These are phyloP conservation scores for Pythium dissimile DNA, from an alignment of 352 stramenopile species.

Conservation along the genomic window DNA sequence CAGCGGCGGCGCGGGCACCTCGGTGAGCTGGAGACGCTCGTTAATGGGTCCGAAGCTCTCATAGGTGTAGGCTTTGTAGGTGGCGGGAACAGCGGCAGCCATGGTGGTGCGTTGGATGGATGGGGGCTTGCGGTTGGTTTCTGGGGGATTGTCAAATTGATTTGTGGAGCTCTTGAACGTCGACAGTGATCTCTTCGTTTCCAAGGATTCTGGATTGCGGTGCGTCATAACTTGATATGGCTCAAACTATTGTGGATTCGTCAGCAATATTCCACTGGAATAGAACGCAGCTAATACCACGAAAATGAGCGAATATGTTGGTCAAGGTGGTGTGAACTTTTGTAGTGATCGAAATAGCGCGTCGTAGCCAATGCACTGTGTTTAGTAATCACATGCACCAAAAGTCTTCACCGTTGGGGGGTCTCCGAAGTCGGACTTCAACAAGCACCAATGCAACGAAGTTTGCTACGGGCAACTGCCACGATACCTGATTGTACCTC, in stretches of 20 bases:
- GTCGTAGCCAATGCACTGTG: not conserved
- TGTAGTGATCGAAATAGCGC: not conserved
- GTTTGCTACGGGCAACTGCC: too few species aligned
- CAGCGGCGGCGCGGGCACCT: not conserved
- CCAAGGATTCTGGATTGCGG: too few species aligned
- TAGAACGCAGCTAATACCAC: too few species aligned
- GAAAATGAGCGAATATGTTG: too few species aligned
- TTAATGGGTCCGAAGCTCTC: conserved; percentile 1
- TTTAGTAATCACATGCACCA: not conserved
- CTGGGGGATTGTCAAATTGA: too few species aligned
- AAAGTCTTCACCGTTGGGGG: not conserved
- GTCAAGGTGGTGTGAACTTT: conserved; percentile 4
- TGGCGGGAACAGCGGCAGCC: conserved; percentile 5
- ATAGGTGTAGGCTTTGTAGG: conserved; percentile 17
- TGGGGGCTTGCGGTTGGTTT: too few species aligned
- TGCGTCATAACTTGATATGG: too few species aligned
- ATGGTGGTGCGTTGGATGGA: not conserved
- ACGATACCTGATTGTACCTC: too few species aligned
- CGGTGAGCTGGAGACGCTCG: not conserved
- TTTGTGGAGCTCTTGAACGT: not conserved
- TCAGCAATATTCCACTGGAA: too few species aligned
- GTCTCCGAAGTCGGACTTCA: not conserved
- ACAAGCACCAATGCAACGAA: not conserved
- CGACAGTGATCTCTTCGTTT: not conserved
- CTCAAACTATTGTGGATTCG: too few species aligned